These are phyloP conservation scores for Strigomonas culicis DNA, from an alignment of 208 protist genomes.

Conservation along the genomic window DNA sequence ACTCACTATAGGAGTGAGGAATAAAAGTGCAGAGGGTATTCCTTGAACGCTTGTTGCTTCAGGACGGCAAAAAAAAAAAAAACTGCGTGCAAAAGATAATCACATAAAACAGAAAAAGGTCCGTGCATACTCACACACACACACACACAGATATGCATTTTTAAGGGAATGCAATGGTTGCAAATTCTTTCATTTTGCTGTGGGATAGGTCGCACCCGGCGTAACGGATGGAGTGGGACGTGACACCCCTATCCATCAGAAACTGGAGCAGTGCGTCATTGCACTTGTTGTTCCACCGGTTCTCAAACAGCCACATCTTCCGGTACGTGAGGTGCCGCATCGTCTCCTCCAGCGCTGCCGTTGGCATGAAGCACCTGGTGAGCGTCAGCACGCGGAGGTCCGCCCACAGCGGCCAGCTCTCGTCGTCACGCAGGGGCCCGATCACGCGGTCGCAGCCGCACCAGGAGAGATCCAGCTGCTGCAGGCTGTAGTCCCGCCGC, in stretches of 20 bases:
- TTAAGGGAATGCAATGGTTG: too few species aligned
- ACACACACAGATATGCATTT: too few species aligned
- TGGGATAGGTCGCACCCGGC: conserved; percentile 4
- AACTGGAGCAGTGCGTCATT: conserved; percentile 2
- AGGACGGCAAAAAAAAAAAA: too few species aligned
- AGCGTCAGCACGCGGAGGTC: neutral
- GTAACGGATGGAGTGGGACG: conserved; percentile 4
- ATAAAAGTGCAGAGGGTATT: conserved; percentile 2
- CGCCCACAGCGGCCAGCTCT: neutral
- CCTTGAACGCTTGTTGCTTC: too few species aligned
- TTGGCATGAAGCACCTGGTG: neutral
- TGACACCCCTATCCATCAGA: conserved; percentile 10
- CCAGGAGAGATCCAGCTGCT: neutral
- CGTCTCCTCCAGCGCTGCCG: neutral
- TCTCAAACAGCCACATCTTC: conserved; percentile 13
- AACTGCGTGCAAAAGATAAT: too few species aligned
- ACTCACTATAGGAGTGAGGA: neutral
- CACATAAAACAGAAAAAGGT: too few species aligned
- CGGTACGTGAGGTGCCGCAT: neutral
- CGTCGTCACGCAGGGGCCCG: neutral
- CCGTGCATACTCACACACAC: too few species aligned
- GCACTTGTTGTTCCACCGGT: conserved; percentile 13
- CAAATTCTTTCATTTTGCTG: too few species aligned
- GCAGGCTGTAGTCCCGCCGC: conserved; percentile 3
- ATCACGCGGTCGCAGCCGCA: neutral